Evolutionary conservation across 345 rosid species (phyloP), one percentile per base, ranked within the genome.

Genomic region (Linum usitatissimum): DNA sequence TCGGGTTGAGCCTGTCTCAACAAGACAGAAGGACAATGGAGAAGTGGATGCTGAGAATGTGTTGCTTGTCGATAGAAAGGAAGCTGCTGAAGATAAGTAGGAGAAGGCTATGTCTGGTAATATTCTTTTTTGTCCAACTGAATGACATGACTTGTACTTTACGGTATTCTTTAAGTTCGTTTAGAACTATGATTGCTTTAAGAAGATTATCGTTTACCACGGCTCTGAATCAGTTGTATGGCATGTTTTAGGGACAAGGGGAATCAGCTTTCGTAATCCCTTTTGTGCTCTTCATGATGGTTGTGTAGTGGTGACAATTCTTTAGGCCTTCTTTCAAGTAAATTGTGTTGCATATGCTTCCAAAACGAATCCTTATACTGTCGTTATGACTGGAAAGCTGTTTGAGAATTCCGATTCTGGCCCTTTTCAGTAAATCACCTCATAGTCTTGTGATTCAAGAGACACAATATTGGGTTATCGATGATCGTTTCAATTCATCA

Each of bases 21-120:
- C 85, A 31, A 84, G 67, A 66, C 83, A 66, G 70, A 58, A 45
- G 9, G 68, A 64, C 19, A 64, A 9, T 39, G 83, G 71, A 49
- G 69, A 71, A 30, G 73, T 57, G 31, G 65, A 31, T n/a, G 82
- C 77, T 19, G 87, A 72, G 60, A 71, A 67, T 48, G 55, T 5
- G 14, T 56, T 67, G 31, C 59, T 72, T 40, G 23, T 63, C 23
- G 53, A 62, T 58, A 71, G 61, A 30, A 61, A 30, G 18, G 75
- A 76, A 51, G 71, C 69, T 48, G 70, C 56, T 31, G 79, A 71
- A 7, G 75, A 79, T 69, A 73, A 63, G 57, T 76, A 76, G 12
- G 83, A 80, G 12, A 87, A 73, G 62, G 67, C 64, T 61, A 34
- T 61, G 14, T 61, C 60, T 38, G 81, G 82, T 66, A 78, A 79